A percentile compares a stretch with the other conserved stretches of the same genome.
Evolutionary conservation across 1,284 basidiomycete genomes (phyloP).

Genomic region (Ustilago bromivora): DNA sequence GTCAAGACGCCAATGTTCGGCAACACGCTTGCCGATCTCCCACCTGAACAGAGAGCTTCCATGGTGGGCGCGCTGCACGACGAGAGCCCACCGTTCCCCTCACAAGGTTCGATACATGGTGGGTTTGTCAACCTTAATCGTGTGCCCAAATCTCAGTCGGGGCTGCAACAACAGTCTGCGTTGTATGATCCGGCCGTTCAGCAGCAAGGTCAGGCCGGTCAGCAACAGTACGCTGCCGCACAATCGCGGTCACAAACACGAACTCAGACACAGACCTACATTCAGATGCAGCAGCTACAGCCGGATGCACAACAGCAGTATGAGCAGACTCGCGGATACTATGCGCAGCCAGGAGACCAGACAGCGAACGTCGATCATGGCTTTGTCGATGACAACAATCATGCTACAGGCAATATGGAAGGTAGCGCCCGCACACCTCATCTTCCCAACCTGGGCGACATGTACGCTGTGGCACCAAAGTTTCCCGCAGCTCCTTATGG

Average conservation of each 20-base stretch:
- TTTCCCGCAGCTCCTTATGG: constrained; percentile 31
- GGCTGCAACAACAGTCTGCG: not conserved
- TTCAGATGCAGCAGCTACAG: constrained; percentile 1
- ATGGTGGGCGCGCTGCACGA: constrained; percentile 20
- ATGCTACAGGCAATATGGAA: not conserved
- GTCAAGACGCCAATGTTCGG: constrained; percentile 40
- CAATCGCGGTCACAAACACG: not conserved
- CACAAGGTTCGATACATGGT: constrained; percentile 10
- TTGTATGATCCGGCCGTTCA: constrained; percentile 4
- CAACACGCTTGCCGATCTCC: constrained; percentile 27
- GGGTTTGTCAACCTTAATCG: constrained; percentile 9
- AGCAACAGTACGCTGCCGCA: constrained; percentile 1
- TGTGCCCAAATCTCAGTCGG: constrained; percentile 2
- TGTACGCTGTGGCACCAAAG: constrained; percentile 28
- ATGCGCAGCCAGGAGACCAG: constrained; percentile 5
- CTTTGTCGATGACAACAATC: not conserved
- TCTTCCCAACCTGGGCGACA: constrained; percentile 22
- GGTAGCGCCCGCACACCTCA: constrained; percentile 15
- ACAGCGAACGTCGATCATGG: not conserved
- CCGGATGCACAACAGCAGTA: constrained; percentile 6
- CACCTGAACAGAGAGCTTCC: constrained; percentile 23
- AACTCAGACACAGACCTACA: not conserved
- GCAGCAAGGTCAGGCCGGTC: constrained; percentile 1
- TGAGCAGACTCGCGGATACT: constrained; percentile 8
- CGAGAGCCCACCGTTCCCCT: constrained; percentile 1